Evolutionary conservation across 1,284 basidiomycete species (phyloP), one percentile per base, ranked within the genome.

Genomic region (Neonothopanus nambi): DNA sequence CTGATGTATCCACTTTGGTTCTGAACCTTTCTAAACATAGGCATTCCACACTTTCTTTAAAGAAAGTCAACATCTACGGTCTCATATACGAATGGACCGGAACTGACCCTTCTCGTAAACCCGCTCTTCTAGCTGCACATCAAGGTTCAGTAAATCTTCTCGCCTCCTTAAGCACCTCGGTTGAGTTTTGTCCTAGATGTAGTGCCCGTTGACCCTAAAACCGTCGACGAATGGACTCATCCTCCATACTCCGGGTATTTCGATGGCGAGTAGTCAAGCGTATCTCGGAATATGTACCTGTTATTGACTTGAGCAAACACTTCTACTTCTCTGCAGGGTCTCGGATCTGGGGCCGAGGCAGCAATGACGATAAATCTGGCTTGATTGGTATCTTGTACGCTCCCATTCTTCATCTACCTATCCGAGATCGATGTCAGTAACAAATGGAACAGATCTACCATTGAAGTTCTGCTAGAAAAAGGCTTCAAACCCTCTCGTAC

Each of bases 1-100:
- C n/a, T n/a, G n/a, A n/a, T n/a, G n/a, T n/a, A n/a, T n/a, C n/a
- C n/a, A n/a, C n/a, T n/a, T n/a, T 28, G 26, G 26, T 28, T 5
- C 11, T 5, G 26, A 28, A 5, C 26, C 26, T 28, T 5, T 28
- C 5, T 11, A 28, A 11, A 28, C 26, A 28, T 45, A 84, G 82
- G n/a, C 80, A 87, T 61, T 55, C 72, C 39, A 74, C 69, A n/a
- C 69, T 88, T 46, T 71, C 73, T 20, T 70, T 84, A 40, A 81
- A 78, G 5, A 81, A 80, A 59, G 79, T 91, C 57, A 81, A 81
- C 59, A 82, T 81, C 0, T 87, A 87, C 63, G 87, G 82, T 1
- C 74, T 91, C 20, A 66, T 89, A 5, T 91, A 80, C 65, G 80
- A 84, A 40, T 89, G 87, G 84, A 67, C 75, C 45, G 89, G 89